phyloP scores from a whole-genome alignment of 2,329 filamentous ascomycete species.

The Colletotrichum falcatum region DNA sequence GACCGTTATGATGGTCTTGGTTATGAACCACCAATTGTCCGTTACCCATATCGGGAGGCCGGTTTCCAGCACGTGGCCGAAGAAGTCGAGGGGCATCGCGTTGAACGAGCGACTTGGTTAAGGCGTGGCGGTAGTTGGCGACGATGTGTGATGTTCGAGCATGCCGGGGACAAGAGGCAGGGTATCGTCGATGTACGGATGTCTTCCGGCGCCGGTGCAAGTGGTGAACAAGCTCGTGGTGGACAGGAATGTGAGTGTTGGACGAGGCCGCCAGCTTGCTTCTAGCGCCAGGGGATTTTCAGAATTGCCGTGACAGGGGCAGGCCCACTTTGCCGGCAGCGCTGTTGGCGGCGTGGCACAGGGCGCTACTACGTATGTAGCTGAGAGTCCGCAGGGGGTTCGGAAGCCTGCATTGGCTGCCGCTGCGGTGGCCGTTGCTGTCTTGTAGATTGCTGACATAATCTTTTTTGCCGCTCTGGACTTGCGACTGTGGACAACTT shows the following conservation, averaged over 20 bases:
- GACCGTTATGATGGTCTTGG: conserved; percentile 53
- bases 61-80: conserved; percentile 59
- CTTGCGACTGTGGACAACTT: neutral
- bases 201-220: neutral
- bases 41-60: conserved; percentile 64
- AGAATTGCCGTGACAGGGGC: conserved; percentile 29
- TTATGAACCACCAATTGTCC: conserved; percentile 56
- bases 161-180: conserved; percentile 4
- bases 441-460: conserved; percentile 8
- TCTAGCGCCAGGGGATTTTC: conserved; percentile 31
- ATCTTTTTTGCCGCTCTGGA: neutral
- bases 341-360: conserved; percentile 7
- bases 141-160: conserved; percentile 1
- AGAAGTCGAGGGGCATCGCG: conserved; percentile 65
- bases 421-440: too few species aligned
- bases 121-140: neutral
- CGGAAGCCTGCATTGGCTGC: conserved; percentile 4
- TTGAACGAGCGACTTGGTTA: conserved; percentile 17
- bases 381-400: conserved; percentile 24
- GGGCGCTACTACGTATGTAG: too few species aligned
- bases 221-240: conserved; percentile 16
- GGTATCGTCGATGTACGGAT: neutral
- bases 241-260: conserved; percentile 2
- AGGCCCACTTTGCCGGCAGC: conserved; percentile 18
- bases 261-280: conserved; percentile 26